Conservation (phyloP, 495 filamentous ascomycete species). For the Daldinia decipiens region DNA sequence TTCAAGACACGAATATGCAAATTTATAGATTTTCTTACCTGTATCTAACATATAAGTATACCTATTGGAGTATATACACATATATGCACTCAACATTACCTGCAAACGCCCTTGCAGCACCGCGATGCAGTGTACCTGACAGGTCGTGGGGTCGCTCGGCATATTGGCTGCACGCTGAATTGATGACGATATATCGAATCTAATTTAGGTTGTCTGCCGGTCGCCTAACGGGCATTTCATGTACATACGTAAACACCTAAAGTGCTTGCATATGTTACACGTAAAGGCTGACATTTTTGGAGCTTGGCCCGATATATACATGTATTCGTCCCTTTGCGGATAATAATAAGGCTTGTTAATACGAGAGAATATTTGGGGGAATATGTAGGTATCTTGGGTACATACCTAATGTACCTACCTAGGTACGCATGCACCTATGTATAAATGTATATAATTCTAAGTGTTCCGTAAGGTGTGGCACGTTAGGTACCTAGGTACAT, state of each 20-base stretch:
- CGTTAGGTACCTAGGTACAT: too few relatives aligned
- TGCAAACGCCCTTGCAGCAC: constrained; percentile 15
- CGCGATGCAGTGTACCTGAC: constrained; percentile 33
- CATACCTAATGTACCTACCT: too few relatives aligned
- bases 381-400: neutral
- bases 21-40: neutral
- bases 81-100: neutral
- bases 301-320: constrained; percentile 10
- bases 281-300: constrained; percentile 4
- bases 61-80: too few relatives aligned
- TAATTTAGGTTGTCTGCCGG: constrained; percentile 34
- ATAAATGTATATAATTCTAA: too few relatives aligned
- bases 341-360: constrained; percentile 16
- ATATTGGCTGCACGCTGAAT: constrained; percentile 17
- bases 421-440: too few relatives aligned
- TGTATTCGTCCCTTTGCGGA: neutral
- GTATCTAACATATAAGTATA: neutral
- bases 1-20: neutral
- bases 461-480: too few relatives aligned
- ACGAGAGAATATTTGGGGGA: neutral
- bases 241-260: constrained; percentile 12
- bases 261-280: constrained; percentile 33
- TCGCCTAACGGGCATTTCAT: constrained; percentile 25
- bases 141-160: constrained; percentile 32
- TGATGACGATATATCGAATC: constrained; percentile 17